A percentile compares a stretch with the other conserved stretches of the same genome.
Evolutionary conservation across 305 asterid species (phyloP).

Genomic region (Lippia alba): DNA sequence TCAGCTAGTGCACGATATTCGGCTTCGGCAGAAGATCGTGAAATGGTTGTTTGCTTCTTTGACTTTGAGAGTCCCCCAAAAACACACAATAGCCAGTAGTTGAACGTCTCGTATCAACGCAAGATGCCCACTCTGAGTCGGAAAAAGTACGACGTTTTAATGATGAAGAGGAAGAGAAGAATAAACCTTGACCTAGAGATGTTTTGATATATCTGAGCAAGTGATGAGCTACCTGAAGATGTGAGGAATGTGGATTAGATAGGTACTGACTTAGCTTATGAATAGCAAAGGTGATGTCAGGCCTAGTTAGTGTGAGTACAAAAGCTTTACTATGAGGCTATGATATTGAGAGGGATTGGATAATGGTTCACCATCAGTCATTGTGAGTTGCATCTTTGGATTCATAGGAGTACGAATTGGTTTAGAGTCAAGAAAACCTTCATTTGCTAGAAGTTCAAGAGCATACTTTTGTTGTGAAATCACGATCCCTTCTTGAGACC

Average conservation of each 20-base stretch:
- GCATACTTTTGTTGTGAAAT: conserved; percentile 25
- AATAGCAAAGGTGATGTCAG: conserved; percentile 4
- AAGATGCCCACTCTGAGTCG: too few species aligned
- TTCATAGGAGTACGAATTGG: conserved; percentile 5
- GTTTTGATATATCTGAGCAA: conserved; percentile 10
- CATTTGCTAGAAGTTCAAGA: not conserved
- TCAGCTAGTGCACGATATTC: too few species aligned
- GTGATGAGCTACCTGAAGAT: not conserved
- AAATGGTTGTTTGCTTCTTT: too few species aligned
- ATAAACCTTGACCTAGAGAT: too few species aligned
- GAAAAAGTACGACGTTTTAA: too few species aligned
- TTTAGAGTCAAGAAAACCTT: conserved; percentile 2
- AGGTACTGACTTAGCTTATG: conserved; percentile 8
- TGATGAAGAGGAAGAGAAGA: too few species aligned
- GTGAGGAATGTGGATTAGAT: not conserved
- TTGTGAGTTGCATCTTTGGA: not conserved
- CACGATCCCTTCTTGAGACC: not conserved
- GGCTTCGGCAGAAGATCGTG: too few species aligned
- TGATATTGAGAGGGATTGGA: not conserved
- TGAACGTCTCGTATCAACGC: too few species aligned
- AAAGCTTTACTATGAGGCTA: conserved; percentile 2
- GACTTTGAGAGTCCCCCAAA: too few species aligned
- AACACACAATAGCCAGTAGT: too few species aligned
- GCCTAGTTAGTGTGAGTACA: not conserved
- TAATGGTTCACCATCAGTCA: not conserved